Evolutionary conservation across 139 green algal species (phyloP).

Genomic region (Asterochloris sp.): DNA sequence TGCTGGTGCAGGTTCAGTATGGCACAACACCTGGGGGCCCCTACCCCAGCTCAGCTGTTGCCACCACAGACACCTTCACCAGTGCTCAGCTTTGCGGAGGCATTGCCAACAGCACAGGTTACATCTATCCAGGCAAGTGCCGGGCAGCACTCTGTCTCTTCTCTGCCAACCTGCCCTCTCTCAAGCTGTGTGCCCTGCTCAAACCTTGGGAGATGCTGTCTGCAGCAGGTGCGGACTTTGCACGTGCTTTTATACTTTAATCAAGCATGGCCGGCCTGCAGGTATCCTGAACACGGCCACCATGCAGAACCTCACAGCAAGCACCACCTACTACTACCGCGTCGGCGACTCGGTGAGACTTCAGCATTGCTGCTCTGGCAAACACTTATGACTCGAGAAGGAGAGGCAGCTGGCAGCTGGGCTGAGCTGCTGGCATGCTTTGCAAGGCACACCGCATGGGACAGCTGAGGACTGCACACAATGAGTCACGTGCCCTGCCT

Average conservation of each 20-base stretch:
- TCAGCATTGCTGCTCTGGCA: no score
- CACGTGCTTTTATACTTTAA: no score
- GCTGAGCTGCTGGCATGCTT: no score
- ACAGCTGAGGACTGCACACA: no score
- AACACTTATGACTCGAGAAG: no score
- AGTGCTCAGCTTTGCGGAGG: background rate
- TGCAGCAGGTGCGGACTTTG: no score
- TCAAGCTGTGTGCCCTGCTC: no score
- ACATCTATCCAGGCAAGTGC: background rate
- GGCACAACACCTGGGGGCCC: background rate
- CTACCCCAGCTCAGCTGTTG: slow-evolving; percentile 1
- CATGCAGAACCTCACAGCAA: slow-evolving; percentile 2
- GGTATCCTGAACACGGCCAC: slow-evolving; percentile 9
- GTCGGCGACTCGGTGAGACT: slow-evolving; percentile 2
- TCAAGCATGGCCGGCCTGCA: background rate
- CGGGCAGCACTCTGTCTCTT: no score
- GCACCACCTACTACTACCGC: slow-evolving; percentile 9
- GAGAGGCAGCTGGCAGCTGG: no score
- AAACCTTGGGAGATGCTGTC: no score
- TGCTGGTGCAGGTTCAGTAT: background rate
- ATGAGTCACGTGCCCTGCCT: background rate
- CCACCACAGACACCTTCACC: slow-evolving; percentile 8
- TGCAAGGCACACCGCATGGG: no score
- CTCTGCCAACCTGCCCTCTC: no score
- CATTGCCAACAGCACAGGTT: background rate